Conservation (phyloP, 2,329 filamentous ascomycete genomes). For the Fusarium nelsonii region DNA sequence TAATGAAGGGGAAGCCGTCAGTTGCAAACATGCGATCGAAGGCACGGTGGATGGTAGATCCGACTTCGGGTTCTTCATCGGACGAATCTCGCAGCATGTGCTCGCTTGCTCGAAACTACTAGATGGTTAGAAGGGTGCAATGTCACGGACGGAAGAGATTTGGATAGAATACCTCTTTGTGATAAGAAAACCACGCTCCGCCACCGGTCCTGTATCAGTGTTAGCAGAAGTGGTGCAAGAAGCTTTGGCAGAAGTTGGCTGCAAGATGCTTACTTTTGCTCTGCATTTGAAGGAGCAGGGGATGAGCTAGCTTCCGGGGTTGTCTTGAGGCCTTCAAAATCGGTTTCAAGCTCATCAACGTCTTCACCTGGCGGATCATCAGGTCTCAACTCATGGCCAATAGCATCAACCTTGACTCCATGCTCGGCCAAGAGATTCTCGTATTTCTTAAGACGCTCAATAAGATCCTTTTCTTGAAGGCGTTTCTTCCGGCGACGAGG, state of each 20-base stretch:
- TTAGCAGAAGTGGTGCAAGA: slow-evolving; percentile 20
- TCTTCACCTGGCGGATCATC: slow-evolving; percentile 58
- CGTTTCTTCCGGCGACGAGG: slow-evolving; percentile 71
- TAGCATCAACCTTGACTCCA: slow-evolving; percentile 75
- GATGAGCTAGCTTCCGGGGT: slow-evolving; percentile 61
- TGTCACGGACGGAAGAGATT: not conserved
- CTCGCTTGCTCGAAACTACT: slow-evolving; percentile 64
- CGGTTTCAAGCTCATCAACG: slow-evolving; percentile 67
- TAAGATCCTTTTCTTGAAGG: slow-evolving; percentile 76
- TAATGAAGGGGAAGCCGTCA: slow-evolving; percentile 69
- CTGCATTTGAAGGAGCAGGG: slow-evolving; percentile 47
- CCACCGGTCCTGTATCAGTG: slow-evolving; percentile 31
- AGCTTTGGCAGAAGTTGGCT: not conserved
- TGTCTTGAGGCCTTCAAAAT: slow-evolving; percentile 67
- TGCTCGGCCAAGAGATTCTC: slow-evolving; percentile 74
- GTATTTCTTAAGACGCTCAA: slow-evolving; percentile 77
- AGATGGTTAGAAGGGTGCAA: slow-evolving; percentile 20
- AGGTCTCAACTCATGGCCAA: slow-evolving; percentile 62
- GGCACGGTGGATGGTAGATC: slow-evolving; percentile 67
- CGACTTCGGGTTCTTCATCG: slow-evolving; percentile 68
- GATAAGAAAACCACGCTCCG: slow-evolving; percentile 62
- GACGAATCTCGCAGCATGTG: slow-evolving; percentile 65
- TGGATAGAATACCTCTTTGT: slow-evolving; percentile 60
- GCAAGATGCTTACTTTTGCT: slow-evolving; percentile 46
- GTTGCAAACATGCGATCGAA: slow-evolving; percentile 71